Evolutionary conservation across 164 flowering plant genomes (phyloP).

Genomic region (Echeveria elegans): DNA sequence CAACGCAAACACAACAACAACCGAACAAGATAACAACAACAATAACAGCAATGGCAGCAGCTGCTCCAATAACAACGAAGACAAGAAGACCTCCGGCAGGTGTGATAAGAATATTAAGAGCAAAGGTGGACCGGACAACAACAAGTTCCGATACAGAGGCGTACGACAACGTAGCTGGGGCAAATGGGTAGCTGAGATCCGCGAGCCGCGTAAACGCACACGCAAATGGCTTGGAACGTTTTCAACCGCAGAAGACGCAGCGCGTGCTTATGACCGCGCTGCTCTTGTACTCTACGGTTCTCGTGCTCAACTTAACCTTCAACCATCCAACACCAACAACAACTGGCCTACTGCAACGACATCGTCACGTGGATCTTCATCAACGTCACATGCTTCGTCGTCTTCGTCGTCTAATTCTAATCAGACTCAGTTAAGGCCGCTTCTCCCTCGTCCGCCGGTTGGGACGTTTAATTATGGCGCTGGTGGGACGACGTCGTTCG

Average conservation of each 20-base stretch:
- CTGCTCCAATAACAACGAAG: conserved; percentile 8
- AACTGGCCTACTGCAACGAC: conserved; percentile 22
- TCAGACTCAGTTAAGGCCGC: conserved; percentile 9
- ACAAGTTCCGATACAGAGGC: conserved; percentile 73
- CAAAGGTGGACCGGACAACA: conserved; percentile 89
- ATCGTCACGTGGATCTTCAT: conserved; percentile 38
- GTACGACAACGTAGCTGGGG: conserved; percentile 97
- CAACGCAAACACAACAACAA: not conserved
- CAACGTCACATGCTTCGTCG: conserved; percentile 38
- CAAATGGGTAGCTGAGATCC: conserved; percentile 96
- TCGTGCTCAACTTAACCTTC: conserved; percentile 82
- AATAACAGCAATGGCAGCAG: conserved; percentile 9
- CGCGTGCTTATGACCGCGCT: conserved; percentile 91
- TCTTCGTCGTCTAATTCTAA: conserved; percentile 9
- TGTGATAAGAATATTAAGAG: conserved; percentile 34
- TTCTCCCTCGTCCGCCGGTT: conserved; percentile 8
- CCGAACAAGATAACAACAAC: not conserved
- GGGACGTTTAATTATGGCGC: conserved; percentile 8
- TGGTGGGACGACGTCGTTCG: not conserved
- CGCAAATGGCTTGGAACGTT: conserved; percentile 95
- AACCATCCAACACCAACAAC: conserved; percentile 28
- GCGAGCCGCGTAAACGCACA: conserved; percentile 73
- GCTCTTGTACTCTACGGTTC: conserved; percentile 75
- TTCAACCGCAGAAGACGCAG: conserved; percentile 92
- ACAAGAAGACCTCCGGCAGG: conserved; percentile 8